These are phyloP conservation scores for Schizosaccharomyces osmophilus DNA, from an alignment of 805 yeast species.

Conservation along the genomic window DNA sequence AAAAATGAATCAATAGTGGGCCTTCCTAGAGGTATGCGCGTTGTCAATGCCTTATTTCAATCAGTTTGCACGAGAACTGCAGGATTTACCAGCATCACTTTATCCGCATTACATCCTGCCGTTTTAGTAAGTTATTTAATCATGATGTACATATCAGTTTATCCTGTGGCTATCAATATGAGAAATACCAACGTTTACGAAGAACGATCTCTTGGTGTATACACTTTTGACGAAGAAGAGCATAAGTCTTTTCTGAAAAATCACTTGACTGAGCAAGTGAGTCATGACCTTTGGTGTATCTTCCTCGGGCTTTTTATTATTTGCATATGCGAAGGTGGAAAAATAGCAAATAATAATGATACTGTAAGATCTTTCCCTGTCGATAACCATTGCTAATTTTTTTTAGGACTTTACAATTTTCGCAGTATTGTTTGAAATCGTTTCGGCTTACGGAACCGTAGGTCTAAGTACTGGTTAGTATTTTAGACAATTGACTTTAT, in stretches of 20 bases:
- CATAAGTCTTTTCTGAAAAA: conserved; percentile 41
- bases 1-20: conserved; percentile 25
- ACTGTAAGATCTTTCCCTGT: not conserved
- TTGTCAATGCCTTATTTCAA: conserved; percentile 67
- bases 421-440: conserved; percentile 58
- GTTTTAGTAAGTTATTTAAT: conserved; percentile 80
- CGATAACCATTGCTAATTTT: conserved; percentile 8
- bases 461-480: conserved; percentile 56
- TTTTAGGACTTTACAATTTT: conserved; percentile 34
- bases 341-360: conserved; percentile 16
- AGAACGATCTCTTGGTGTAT: conserved; percentile 90
- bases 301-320: conserved; percentile 65
- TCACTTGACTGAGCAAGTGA: conserved; percentile 74
- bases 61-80: conserved; percentile 87
- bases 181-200: conserved; percentile 95
- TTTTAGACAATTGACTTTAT: no score
- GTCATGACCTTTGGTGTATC: conserved; percentile 86
- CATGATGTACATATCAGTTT: conserved; percentile 94
- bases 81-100: conserved; percentile 54
- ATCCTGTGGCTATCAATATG: conserved; percentile 87
- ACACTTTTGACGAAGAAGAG: conserved; percentile 13
- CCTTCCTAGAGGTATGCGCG: conserved; percentile 40
- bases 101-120: conserved; percentile 58
- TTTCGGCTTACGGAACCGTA: conserved; percentile 90
- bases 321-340: conserved; percentile 61